These are phyloP conservation scores for Exophiala bonariae DNA, from an alignment of 2,329 filamentous ascomycete genomes.

Conservation along the genomic window DNA sequence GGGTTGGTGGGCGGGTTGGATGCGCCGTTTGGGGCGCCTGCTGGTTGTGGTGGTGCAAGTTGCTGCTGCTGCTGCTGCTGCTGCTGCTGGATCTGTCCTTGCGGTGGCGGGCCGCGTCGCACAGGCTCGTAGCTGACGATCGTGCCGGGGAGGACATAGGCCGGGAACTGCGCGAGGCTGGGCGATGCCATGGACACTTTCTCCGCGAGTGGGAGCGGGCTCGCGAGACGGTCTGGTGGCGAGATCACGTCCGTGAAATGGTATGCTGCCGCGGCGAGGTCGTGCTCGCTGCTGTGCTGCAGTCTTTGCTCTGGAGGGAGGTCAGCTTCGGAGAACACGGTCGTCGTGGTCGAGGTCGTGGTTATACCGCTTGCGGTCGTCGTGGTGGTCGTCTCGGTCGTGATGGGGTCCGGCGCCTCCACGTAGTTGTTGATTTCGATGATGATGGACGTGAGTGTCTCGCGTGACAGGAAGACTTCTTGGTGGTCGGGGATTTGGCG, in stretches of 20 bases:
- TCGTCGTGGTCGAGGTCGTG: constrained; percentile 24
- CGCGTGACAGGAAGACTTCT: constrained; percentile 83
- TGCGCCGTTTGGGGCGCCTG: too few relatives aligned
- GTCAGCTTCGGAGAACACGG: neutral
- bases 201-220: constrained; percentile 7
- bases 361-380: constrained; percentile 5
- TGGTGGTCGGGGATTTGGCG: constrained; percentile 62
- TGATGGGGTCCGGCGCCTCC: constrained; percentile 28
- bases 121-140: constrained; percentile 19
- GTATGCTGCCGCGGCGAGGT: constrained; percentile 34
- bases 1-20: neutral
- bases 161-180: constrained; percentile 20
- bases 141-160: constrained; percentile 21
- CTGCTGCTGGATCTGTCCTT: constrained; percentile 18
- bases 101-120: neutral
- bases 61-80: neutral
- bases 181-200: constrained; percentile 7
- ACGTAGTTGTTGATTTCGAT: constrained; percentile 88
- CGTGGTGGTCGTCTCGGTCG: neutral
- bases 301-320: too few relatives aligned
- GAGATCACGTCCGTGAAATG: constrained; percentile 51
- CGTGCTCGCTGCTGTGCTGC: constrained; percentile 4
- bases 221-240: constrained; percentile 28
- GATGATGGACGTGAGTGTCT: constrained; percentile 83
- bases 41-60: too few relatives aligned